Base-by-base conservation (phyloP, 176 grass and related monocot genomes). In the Otatea glauca region DNA sequence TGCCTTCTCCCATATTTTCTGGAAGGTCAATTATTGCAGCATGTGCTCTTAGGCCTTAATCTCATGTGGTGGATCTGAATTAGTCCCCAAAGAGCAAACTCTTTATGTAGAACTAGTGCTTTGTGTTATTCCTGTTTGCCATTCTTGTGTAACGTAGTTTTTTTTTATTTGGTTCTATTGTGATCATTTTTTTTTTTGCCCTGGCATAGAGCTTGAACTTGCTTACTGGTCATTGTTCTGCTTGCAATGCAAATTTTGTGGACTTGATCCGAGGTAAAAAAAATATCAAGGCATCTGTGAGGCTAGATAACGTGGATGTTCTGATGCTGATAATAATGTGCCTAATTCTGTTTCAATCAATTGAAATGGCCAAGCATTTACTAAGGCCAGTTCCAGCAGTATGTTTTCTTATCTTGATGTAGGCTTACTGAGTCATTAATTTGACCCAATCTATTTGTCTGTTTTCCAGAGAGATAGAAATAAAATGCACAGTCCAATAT, bases 331-430 rank as follows among this genome's bases (percentile, higher is more conserved):
- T 54, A 60, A 15, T 67, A 15, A 43, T 58, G 49, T 43, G 34
- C 13, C 43, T 29, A 53, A 5, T 42, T 69, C 49, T 60, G 3
- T 68, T 81, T 58, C 49, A 70, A 68, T 43, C n/a, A 48, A 49
- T 43, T 64, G 27, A 47, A 35, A 63, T 61, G 27, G 10, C 1
- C 42, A 58, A 67, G 39, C 27, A 48, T 73, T 66, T 78, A 5
- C 44, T 35, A 49, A 75, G 17, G 7, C 50, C 18, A 56, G 15
- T 16, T 75, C 44, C 48, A 7, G 48, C 9, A 49, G 51, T 43
- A 54, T 51, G 24, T 59, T 74, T 81, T 87, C 61, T 37, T 76
- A 34, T 69, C 27, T 68, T 75, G 20, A 7, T 75, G 20, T 17
- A 54, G 49, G 41, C 62, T 21, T 9, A 60, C 70, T 29, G 50